Evolutionary conservation across 352 stramenopile species (phyloP), one percentile per base, ranked within the genome.

Genomic region (Phytophthora citrophthora): DNA sequence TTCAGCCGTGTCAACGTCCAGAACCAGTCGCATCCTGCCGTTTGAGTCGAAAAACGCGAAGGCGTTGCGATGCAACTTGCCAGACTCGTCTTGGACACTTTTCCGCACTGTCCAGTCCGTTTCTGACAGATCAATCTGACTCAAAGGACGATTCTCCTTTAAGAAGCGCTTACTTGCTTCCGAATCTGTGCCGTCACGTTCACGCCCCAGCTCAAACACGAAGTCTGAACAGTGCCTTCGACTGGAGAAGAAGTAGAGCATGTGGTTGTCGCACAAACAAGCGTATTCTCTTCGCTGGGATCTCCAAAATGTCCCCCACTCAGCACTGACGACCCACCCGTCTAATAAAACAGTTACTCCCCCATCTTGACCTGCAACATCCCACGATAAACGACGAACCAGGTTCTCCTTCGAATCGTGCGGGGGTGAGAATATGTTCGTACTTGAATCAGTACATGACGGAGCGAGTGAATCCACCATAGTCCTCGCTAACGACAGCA

Each of bases 251-350:
- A 93, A 81, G 27, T 74, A 79, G 1, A 90, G 55, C 15, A 77
- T 59, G 36, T 74, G 76, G 38, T 83, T 81, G 52, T 88, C 78
- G 36, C 82, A 90, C 16, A 93, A 57, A 48, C 80, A 89, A 39
- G 80, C 80, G 24, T 88, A 91, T 18, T 81, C 78, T 10, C 63
- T 70, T 5, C 76, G 64, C 52, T 90, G 74, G 41, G 81, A 81
- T 34, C 84, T 82, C 84, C 84, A 93, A 36, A 90, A 76, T 0
- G 76, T 72, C 4, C 79, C 64, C 84, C 84, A 93, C 46, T 90
- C 76, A 18, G 74, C 77, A 34, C 75, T 79, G 9, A 81, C 63
- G 9, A 93, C 78, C 60, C 77, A 88, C 0, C 83, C 79, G 39
- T 82, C 60, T 52, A 79, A 65, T 26, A 83, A 15, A 49, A 70